Conservation (phyloP, 1,284 basidiomycete genomes). For the Volvariella volvacea region DNA sequence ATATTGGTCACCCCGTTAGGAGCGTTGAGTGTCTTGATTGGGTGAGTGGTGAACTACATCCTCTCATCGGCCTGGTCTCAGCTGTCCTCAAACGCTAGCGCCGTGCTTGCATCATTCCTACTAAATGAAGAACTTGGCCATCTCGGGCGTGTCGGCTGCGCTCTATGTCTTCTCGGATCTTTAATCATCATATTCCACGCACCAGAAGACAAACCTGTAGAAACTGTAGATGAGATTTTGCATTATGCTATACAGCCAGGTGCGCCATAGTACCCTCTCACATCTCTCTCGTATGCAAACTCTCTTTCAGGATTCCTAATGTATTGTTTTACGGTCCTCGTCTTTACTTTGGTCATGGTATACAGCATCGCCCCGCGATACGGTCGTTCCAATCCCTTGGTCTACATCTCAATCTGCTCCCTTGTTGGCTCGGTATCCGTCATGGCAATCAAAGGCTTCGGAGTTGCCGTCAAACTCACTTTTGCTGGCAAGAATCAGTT, state of each 20-base stretch:
- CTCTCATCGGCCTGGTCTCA: neutral
- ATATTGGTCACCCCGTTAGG: slow-evolving; percentile 96
- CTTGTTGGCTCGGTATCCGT: slow-evolving; percentile 81
- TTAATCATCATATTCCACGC: slow-evolving; percentile 96
- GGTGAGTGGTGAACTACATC: slow-evolving; percentile 43
- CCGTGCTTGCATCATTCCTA: slow-evolving; percentile 88
- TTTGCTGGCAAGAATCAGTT: slow-evolving; percentile 95
- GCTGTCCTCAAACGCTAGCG: slow-evolving; percentile 38
- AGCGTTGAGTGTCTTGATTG: slow-evolving; percentile 95
- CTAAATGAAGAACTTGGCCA: slow-evolving; percentile 93
- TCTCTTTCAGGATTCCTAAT: slow-evolving; percentile 86
- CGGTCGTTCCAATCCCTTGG: slow-evolving; percentile 83
- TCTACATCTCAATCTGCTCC: slow-evolving; percentile 94
- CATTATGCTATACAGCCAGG: slow-evolving; percentile 87
- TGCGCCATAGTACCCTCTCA: slow-evolving; percentile 30
- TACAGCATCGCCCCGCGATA: slow-evolving; percentile 83
- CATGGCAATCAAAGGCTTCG: slow-evolving; percentile 96
- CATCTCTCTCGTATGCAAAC: neutral
- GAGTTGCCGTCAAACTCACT: slow-evolving; percentile 94
- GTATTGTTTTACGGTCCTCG: slow-evolving; percentile 82
- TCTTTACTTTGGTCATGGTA: slow-evolving; percentile 85
- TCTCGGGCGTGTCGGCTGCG: slow-evolving; percentile 89
- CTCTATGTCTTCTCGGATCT: slow-evolving; percentile 87
- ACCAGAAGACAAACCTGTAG: slow-evolving; percentile 90
- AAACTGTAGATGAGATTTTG: slow-evolving; percentile 93